These are phyloP conservation scores for Sonneratia alba DNA, from an alignment of 345 rosid species.

Conservation along the genomic window DNA sequence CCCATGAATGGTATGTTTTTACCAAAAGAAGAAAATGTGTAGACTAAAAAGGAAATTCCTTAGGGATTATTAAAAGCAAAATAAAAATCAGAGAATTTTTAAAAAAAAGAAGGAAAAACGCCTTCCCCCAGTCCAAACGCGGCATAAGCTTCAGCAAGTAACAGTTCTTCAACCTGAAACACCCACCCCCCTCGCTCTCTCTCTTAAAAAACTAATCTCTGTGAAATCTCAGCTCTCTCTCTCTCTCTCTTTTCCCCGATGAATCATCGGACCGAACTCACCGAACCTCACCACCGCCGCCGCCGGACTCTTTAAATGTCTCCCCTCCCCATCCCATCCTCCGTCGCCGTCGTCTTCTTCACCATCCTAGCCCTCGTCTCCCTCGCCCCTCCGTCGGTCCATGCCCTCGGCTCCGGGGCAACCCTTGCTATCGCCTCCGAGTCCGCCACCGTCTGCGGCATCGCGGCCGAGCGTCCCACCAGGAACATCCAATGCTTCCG, in stretches of 20 bases:
- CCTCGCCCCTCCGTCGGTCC: slow-evolving; percentile 7
- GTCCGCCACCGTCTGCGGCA: slow-evolving; percentile 57
- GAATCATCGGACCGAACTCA: slow-evolving; percentile 29
- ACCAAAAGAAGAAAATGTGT: not conserved
- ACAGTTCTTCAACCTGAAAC: not conserved
- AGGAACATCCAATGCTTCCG: slow-evolving; percentile 40
- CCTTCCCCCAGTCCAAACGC: not conserved
- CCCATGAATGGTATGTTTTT: not conserved
- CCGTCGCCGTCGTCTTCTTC: slow-evolving; percentile 11
- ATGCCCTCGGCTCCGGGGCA: slow-evolving; percentile 59
- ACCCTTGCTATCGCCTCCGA: slow-evolving; percentile 53
- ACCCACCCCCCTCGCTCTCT: no score
- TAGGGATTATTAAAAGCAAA: not conserved
- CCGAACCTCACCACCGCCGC: slow-evolving; percentile 14
- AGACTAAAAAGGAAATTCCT: not conserved
- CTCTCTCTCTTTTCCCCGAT: slow-evolving; percentile 18
- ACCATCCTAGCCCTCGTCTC: slow-evolving; percentile 8
- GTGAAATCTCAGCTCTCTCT: slow-evolving; percentile 12
- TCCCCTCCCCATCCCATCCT: slow-evolving; percentile 12
- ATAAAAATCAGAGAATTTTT: not conserved
- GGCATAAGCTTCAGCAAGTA: not conserved
- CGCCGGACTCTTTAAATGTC: slow-evolving; percentile 35
- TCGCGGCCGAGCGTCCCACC: slow-evolving; percentile 33
- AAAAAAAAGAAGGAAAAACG: not conserved
- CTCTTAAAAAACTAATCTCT: not conserved